Evolutionary conservation across 345 rosid genomes (phyloP).

Genomic region (Eutrema yunnanense): DNA sequence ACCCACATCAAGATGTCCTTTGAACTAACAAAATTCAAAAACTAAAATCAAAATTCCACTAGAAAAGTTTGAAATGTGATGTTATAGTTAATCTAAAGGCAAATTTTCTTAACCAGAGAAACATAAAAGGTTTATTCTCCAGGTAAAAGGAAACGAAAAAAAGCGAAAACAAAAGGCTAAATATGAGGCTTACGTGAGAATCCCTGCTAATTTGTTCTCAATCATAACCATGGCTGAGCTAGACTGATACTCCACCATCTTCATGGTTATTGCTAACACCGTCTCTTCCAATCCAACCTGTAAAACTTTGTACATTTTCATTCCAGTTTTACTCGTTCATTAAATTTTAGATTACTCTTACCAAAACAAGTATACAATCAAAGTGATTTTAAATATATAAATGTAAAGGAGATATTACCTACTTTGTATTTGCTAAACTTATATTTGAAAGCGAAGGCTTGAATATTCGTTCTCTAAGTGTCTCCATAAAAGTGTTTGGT

Average conservation of each 20-base stretch:
- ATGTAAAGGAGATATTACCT: conserved; percentile 59
- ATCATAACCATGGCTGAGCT: conserved; percentile 72
- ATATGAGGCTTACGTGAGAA: conserved; percentile 65
- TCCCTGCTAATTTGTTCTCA: conserved; percentile 78
- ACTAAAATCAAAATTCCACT: background rate
- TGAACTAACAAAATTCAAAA: conserved; percentile 48
- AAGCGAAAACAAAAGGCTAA: background rate
- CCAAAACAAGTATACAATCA: background rate
- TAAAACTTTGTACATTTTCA: conserved; percentile 23
- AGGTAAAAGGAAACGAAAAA: background rate
- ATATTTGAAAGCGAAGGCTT: conserved; percentile 81
- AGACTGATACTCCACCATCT: conserved; percentile 72
- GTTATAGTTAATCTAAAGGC: background rate
- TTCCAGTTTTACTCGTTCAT: background rate
- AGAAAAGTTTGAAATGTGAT: background rate
- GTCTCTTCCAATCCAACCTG: conserved; percentile 78
- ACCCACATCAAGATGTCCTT: conserved; percentile 97
- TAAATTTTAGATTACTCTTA: background rate
- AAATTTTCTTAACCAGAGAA: background rate
- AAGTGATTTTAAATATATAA: background rate
- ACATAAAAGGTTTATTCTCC: background rate
- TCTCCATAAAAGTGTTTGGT: no score
- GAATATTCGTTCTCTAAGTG: conserved; percentile 34
- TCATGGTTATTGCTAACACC: conserved; percentile 57
- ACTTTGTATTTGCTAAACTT: conserved; percentile 88